Base-by-base conservation (phyloP, 257 asterid genomes). In the Orobanche coerulescens region DNA sequence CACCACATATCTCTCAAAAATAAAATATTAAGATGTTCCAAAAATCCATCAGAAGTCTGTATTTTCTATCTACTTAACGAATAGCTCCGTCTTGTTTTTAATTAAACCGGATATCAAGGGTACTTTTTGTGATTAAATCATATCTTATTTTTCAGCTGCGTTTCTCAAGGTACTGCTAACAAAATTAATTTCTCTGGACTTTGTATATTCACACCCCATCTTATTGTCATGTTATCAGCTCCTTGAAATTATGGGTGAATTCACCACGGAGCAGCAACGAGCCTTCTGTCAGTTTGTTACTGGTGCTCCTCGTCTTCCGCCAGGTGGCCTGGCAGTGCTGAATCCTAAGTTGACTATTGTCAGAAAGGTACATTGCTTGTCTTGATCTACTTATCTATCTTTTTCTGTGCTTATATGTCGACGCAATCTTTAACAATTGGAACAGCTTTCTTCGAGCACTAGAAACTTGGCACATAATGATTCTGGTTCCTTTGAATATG, bases 281-380 rank as follows among this genome's bases (percentile, higher is more conserved):
- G 84, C 94, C 28, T 88, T 88, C 82, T 85, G 94, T 72, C 96
- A 88, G 71, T 88, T 88, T 70, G 96, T 88, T 62, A 88, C 96
- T 15, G 96, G 96, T 71, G 96, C 96, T 37, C 94, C 96, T 59
- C 75, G 86, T 64, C 96, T 88, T 71, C 96, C 96, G 26, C 86
- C 92, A 0, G 94, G 94, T 64, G 96, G 96, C 64, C 74, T 88
- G 72, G 92, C 94, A 11, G 89, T 76, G 67, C 73, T 88, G 71
- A 88, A 81, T 73, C 96, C 96, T 16, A 84, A 85, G 88, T 72
- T 88, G 79, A 88, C 96, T 40, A 81, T 88, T 65, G 96, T 88
- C 67, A 83, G 94, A 48, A 88, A 88, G 95, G 95, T 87, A 75
- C 42, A 47, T 34, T 8, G 19, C 30, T 62, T 37, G 15, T 39